phyloP scores from a whole-genome alignment of 2,329 filamentous ascomycete species.

The Triangularia setosa region DNA sequence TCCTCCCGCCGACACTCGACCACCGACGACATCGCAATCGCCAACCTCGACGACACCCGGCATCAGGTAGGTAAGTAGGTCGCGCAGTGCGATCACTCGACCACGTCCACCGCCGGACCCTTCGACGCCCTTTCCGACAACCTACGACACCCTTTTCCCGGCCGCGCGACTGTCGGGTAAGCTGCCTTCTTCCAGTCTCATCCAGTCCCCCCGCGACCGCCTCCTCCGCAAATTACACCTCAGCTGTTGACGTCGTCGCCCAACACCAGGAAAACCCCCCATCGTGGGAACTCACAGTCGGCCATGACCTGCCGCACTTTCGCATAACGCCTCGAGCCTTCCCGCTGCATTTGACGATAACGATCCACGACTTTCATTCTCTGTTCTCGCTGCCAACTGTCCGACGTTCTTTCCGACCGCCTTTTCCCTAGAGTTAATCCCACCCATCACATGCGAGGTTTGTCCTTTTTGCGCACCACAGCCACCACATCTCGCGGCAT shows the following conservation, averaged over 20 bases:
- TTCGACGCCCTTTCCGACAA: not conserved
- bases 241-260: not conserved
- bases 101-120: not conserved
- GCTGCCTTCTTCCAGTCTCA: not conserved
- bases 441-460: not conserved
- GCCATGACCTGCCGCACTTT: constrained; percentile 1
- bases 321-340: constrained; percentile 3
- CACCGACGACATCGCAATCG: constrained; percentile 14
- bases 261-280: not conserved
- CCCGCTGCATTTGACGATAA: not conserved
- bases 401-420: constrained; percentile 3
- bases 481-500: constrained; percentile 2
- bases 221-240: not conserved
- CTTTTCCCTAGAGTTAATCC: not conserved
- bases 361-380: constrained; percentile 3
- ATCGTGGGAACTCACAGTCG: not conserved
- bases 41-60: constrained; percentile 19
- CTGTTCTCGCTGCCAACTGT: not conserved
- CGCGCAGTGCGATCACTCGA: not conserved
- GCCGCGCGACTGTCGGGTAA: not conserved
- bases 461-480: not conserved
- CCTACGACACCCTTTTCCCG: not conserved
- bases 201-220: not conserved
- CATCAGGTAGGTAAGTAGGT: constrained; percentile 11
- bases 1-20: not conserved